Base-by-base conservation (phyloP, 768 basidiomycete genomes). In the Tricholoma hemisulphureum region DNA sequence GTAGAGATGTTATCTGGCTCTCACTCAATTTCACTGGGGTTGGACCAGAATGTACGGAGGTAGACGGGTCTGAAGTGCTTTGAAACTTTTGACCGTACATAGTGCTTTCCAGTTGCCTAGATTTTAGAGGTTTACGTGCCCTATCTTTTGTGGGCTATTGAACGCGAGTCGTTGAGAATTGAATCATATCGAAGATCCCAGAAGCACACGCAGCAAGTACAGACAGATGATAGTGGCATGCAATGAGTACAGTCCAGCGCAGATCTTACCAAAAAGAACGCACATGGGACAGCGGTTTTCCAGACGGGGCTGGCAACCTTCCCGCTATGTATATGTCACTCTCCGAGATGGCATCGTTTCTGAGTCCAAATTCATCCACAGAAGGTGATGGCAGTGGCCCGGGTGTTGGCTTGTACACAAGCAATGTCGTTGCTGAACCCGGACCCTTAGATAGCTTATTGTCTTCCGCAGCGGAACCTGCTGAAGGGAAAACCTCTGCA, bases 221-320 rank as follows among this genome's bases (percentile, higher is more conserved):
- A 67, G 61, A 68, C 60, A 66, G 64, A 60, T 58, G 57, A 61
- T 66, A 58, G 65, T 69, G 64, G 60, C 59, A 65, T 66, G 56
- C 65, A 65, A 66, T 66, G 62, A 64, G 63, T 73, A 75, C 77
- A 69, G 72, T 78, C 75, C 69, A 62, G 72, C 71, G 62, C 67
- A 66, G 69, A 68, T 71, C 69, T 77, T 77, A 84, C 85, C 87
- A 78, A 79, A 85, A 83, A 79, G 83, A 82, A 91, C 90, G 88
- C 84, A 93, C 90, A 85, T 93, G 90, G 74, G 83, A 86, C 78
- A 91, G 73, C 64, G 89, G 86, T 70, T 84, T 86, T 62, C 83
- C 80, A 60, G 82, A 72, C 53, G 83, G 76, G 39, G 75, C 67
- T 58, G 80, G 78, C 58, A 78, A 65, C 57, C 71, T 69, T 56